Conservation (phyloP, 2,329 filamentous ascomycete genomes). For the Colletotrichum brevisporum region DNA sequence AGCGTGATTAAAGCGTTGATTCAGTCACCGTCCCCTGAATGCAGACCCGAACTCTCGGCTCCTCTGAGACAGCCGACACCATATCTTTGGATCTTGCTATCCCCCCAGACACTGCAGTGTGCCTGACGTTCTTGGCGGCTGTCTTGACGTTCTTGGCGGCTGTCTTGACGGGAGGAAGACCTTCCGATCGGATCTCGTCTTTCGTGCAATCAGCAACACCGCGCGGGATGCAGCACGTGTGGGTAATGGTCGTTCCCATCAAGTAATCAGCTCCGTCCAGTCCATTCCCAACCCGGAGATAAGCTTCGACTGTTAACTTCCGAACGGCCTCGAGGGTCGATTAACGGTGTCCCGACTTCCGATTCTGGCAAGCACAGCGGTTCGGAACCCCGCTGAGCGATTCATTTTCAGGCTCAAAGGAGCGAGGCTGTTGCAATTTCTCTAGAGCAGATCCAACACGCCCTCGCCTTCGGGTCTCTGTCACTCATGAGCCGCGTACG, state of each 20-base stretch:
- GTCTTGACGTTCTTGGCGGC: background rate
- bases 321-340: background rate
- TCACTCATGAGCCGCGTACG: background rate
- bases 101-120: background rate
- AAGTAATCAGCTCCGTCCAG: conserved; percentile 17
- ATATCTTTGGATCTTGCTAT: background rate
- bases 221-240: conserved; percentile 1
- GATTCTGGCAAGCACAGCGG: background rate
- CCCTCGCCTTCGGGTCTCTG: background rate
- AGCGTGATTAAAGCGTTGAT: conserved; percentile 1
- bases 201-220: background rate
- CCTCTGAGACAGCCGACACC: background rate
- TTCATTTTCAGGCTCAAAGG: background rate
- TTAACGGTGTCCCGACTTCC: background rate
- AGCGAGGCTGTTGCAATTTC: background rate
- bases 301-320: conserved; percentile 18
- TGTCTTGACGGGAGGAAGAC: background rate
- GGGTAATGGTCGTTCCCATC: conserved; percentile 2
- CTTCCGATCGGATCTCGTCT: background rate
- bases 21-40: conserved; percentile 9
- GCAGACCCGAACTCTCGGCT: conserved; percentile 3
- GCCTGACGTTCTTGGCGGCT: background rate
- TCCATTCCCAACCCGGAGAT: conserved; percentile 13
- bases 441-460: background rate
- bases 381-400: background rate